These are phyloP conservation scores for Trichoderma asperelloides DNA, from an alignment of 495 filamentous ascomycete species.

Conservation along the genomic window DNA sequence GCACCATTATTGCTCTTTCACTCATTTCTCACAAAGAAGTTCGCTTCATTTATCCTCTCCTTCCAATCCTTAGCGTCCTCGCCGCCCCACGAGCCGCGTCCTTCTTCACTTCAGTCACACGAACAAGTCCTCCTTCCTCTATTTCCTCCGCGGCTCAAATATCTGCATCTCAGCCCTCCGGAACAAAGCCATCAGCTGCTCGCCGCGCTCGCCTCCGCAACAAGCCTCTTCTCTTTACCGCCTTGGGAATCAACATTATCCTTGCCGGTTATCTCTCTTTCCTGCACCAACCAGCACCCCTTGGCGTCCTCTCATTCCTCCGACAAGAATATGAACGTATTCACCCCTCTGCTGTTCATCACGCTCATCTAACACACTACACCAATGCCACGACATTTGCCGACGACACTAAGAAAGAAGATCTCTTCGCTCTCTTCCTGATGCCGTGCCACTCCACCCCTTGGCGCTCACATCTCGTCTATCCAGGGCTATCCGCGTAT, in stretches of 20 bases:
- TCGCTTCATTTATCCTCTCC: conserved; percentile 89
- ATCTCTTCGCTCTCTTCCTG: conserved; percentile 75
- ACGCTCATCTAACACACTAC: conserved; percentile 18
- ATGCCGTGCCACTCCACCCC: conserved; percentile 96
- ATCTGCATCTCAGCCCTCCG: conserved; percentile 6
- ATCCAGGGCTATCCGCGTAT: conserved; percentile 68
- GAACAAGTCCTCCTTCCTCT: conserved; percentile 17
- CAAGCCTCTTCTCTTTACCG: conserved; percentile 45
- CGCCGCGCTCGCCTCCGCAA: conserved; percentile 28
- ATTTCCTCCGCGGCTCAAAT: neutral
- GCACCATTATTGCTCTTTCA: conserved; percentile 58
- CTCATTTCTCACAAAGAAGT: conserved; percentile 93
- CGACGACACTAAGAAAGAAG: conserved; percentile 15
- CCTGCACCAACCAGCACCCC: conserved; percentile 69
- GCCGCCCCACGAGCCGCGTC: conserved; percentile 55
- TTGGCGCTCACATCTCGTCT: conserved; percentile 83
- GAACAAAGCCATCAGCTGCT: conserved; percentile 12
- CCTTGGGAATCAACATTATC: conserved; percentile 57
- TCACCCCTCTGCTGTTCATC: neutral
- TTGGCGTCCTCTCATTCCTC: conserved; percentile 65
- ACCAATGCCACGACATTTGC: conserved; percentile 11
- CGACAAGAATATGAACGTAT: conserved; percentile 57
- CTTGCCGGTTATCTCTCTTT: conserved; percentile 67
- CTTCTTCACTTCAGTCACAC: conserved; percentile 47
- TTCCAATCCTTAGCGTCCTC: conserved; percentile 77